These are phyloP conservation scores for Gastrolobium villosum DNA, from an alignment of 306 rosid genomes.

Conservation along the genomic window DNA sequence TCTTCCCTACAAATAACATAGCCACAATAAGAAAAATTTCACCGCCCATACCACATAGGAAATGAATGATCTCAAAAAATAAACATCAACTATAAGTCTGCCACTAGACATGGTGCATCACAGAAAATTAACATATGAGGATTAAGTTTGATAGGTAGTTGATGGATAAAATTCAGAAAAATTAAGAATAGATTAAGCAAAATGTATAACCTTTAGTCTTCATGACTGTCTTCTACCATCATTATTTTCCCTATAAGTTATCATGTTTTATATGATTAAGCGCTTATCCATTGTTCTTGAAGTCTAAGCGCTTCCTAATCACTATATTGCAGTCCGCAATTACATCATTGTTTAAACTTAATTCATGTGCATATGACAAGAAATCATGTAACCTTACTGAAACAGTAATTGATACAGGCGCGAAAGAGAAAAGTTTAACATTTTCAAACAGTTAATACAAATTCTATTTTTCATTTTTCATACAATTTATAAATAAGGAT, in stretches of 20 bases:
- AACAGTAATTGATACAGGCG: not conserved
- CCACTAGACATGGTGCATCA: constrained; percentile 26
- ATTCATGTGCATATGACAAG: not conserved
- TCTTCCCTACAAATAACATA: constrained; percentile 66
- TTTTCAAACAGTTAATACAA: constrained; percentile 3
- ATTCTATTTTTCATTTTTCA: constrained; percentile 12
- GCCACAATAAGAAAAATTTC: constrained; percentile 34
- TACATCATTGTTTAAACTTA: constrained; percentile 20
- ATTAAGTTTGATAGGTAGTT: constrained; percentile 23
- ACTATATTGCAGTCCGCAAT: constrained; percentile 1
- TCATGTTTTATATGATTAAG: not conserved
- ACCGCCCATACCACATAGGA: constrained; percentile 1
- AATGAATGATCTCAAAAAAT: constrained; percentile 28
- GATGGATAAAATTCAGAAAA: constrained; percentile 18
- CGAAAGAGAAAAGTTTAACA: not conserved
- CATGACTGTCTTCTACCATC: constrained; percentile 12
- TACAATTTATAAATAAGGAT: not conserved
- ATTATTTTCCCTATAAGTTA: not conserved
- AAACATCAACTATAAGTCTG: constrained; percentile 22
- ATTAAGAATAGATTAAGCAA: not conserved
- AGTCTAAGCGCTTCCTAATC: not conserved
- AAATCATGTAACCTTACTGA: constrained; percentile 12
- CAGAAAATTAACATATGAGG: not conserved
- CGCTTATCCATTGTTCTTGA: not conserved
- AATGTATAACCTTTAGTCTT: constrained; percentile 3